Percentiles rank a stretch among this genome's conserved stretches.
Conservation (phyloP, 23 red algal species). For the Agarophyton chilense region DNA sequence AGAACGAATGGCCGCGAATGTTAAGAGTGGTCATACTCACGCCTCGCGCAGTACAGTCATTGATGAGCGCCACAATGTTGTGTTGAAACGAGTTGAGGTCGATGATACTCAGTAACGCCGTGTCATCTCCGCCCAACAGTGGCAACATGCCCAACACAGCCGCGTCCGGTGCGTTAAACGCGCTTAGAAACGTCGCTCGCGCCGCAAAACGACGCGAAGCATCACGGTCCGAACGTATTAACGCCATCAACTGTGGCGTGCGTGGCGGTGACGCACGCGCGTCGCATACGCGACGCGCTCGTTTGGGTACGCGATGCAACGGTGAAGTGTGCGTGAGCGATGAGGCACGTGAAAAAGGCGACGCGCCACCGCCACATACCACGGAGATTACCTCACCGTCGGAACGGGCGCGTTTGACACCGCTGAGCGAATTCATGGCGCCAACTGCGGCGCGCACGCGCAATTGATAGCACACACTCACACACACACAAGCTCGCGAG, state of each 20-base stretch:
- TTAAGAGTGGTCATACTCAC: conserved; percentile 54
- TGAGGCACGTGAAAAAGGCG: too few relatives aligned
- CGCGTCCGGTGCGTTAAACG: neutral
- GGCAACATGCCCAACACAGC: conserved; percentile 16
- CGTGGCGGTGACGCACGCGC: conserved; percentile 5
- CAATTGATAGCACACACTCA: too few relatives aligned
- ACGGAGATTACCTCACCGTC: conserved; percentile 9
- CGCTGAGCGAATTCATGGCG: conserved; percentile 19
- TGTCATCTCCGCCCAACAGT: neutral
- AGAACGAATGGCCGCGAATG: conserved; percentile 34
- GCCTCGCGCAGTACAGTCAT: conserved; percentile 27
- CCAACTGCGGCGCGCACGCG: neutral
- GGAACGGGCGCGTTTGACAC: neutral
- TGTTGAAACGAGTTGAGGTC: conserved; percentile 36
- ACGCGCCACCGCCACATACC: too few relatives aligned
- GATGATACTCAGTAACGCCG: conserved; percentile 36
- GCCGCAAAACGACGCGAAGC: neutral
- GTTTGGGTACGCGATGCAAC: conserved; percentile 15
- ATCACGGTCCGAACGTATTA: conserved; percentile 30
- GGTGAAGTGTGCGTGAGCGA: neutral
- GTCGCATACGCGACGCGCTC: conserved; percentile 30
- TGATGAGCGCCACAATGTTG: conserved; percentile 26
- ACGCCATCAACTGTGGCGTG: conserved; percentile 12
- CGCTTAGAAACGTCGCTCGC: conserved; percentile 6
- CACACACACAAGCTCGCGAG: too few relatives aligned